These are phyloP conservation scores for Kwoniella bestiolae DNA, from an alignment of 768 basidiomycete genomes.

Conservation along the genomic window DNA sequence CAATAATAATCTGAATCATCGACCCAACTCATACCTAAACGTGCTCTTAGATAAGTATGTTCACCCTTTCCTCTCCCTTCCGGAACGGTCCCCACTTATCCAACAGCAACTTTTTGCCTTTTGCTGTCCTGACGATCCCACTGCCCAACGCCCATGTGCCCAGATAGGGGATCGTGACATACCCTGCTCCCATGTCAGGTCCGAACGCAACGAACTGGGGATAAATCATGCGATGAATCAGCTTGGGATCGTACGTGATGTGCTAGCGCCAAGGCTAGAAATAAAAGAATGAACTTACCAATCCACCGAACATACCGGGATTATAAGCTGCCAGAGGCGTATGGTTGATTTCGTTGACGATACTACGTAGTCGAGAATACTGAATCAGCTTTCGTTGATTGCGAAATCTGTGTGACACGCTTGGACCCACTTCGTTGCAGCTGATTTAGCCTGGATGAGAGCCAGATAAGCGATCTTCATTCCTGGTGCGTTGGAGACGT, in stretches of 20 bases:
- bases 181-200: constrained; percentile 25
- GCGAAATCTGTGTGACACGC: too few relatives aligned
- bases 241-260: too few relatives aligned
- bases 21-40: too few relatives aligned
- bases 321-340: constrained; percentile 30
- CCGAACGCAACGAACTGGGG: constrained; percentile 39
- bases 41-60: not conserved
- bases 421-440: constrained; percentile 39
- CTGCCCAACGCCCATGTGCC: constrained; percentile 87
- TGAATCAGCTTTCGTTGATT: too few relatives aligned
- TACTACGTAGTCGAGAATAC: too few relatives aligned
- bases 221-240: not conserved
- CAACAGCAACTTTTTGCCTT: constrained; percentile 83
- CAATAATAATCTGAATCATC: too few relatives aligned
- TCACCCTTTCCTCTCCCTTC: constrained; percentile 56
- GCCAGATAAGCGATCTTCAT: constrained; percentile 43
- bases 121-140: constrained; percentile 92
- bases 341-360: constrained; percentile 35
- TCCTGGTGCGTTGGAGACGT: constrained; percentile 42
- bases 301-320: constrained; percentile 77
- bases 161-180: constrained; percentile 64
- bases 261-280: too few relatives aligned
- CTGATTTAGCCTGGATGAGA: constrained; percentile 22
- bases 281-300: constrained; percentile 60
- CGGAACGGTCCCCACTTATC: constrained; percentile 71